A percentile compares a stretch with the other conserved stretches of the same genome.
Evolutionary conservation across 2,329 filamentous ascomycete genomes (phyloP).

Genomic region (Nigrograna mackinnonii): DNA sequence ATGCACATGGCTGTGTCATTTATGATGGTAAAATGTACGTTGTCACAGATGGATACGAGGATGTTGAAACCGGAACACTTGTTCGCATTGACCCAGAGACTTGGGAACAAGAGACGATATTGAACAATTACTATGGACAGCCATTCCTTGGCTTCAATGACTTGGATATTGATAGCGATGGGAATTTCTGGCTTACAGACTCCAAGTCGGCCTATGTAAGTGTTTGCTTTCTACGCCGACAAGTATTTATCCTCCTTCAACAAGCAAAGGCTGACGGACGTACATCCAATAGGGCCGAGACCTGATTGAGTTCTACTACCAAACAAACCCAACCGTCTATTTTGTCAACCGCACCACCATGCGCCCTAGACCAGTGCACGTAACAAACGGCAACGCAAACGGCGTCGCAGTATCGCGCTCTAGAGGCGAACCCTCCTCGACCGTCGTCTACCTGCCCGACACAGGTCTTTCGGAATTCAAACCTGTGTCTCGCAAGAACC

Average conservation of each 20-base stretch:
- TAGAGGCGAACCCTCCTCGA: background rate
- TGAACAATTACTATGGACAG: constrained; percentile 15
- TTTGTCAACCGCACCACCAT: constrained; percentile 14
- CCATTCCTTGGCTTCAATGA: constrained; percentile 16
- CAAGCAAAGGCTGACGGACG: too few species aligned
- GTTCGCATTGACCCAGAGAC: constrained; percentile 11
- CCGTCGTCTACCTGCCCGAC: constrained; percentile 9
- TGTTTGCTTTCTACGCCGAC: background rate
- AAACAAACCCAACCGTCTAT: constrained; percentile 11
- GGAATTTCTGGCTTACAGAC: constrained; percentile 16
- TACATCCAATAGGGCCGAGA: constrained; percentile 11
- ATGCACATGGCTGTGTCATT: constrained; percentile 12
- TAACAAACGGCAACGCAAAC: constrained; percentile 14
- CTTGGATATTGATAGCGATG: constrained; percentile 13
- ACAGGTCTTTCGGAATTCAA: constrained; percentile 11
- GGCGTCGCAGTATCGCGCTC: constrained; percentile 9
- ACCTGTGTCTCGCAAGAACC: constrained; percentile 8
- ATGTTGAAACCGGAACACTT: constrained; percentile 8
- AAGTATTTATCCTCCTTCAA: too few species aligned
- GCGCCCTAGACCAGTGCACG: constrained; percentile 12
- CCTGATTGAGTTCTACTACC: constrained; percentile 10
- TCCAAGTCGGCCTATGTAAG: constrained; percentile 11
- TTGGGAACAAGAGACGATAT: constrained; percentile 5
- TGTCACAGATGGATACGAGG: constrained; percentile 11
- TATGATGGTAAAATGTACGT: constrained; percentile 10